Percentiles rank a stretch among this genome's conserved stretches.
Conservation (phyloP, 164 flowering plant genomes). For the Berberis thunbergii region DNA sequence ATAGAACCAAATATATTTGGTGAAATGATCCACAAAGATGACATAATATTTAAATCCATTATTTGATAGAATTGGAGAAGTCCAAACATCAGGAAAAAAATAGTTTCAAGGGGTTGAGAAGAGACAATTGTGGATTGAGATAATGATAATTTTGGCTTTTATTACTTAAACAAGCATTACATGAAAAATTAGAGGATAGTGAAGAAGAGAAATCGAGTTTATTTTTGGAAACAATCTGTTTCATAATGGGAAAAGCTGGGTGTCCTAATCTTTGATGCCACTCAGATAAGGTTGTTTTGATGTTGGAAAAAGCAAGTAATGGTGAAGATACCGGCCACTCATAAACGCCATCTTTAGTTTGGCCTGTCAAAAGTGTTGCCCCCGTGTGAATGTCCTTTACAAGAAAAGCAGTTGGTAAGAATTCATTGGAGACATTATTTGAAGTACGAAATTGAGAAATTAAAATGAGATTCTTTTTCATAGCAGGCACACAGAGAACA, state of each 20-base stretch:
- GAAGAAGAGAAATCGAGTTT: background rate
- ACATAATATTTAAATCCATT: no score
- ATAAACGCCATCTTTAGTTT: constrained; percentile 2
- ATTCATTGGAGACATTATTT: constrained; percentile 6
- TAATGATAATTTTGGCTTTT: no score
- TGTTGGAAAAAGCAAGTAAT: background rate
- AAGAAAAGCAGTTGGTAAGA: constrained; percentile 5
- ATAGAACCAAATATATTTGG: background rate
- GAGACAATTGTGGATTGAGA: no score
- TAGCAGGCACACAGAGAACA: background rate
- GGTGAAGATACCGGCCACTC: background rate
- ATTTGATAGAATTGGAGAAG: no score
- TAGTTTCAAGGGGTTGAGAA: no score
- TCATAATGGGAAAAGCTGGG: background rate
- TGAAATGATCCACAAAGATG: background rate
- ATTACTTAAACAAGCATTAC: background rate
- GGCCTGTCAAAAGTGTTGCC: background rate
- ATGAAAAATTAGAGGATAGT: no score
- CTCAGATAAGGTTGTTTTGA: background rate
- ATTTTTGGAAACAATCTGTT: background rate
- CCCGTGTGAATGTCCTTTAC: constrained; percentile 7
- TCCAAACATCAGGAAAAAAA: no score
- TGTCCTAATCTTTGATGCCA: constrained; percentile 13
- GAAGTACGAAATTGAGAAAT: background rate
- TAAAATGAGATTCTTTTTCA: constrained; percentile 1